Percentiles rank a stretch among this genome's conserved stretches.
phyloP scores from a whole-genome alignment of 495 filamentous ascomycete genomes.

The Aspergillus saccharolyticus region DNA sequence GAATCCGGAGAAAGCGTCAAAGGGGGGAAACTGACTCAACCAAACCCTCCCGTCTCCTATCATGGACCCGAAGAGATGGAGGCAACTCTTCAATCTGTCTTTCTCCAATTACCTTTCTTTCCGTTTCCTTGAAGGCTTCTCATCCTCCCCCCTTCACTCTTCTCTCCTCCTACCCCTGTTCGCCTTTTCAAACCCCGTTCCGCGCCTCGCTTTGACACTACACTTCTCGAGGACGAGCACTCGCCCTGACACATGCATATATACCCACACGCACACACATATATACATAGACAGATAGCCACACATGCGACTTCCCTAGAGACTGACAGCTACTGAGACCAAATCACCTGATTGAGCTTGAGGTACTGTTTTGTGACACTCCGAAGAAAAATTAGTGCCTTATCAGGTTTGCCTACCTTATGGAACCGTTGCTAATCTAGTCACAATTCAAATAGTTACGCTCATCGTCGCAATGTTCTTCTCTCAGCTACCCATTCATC shows the following conservation, averaged over 20 bases:
- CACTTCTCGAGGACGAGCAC: too few species aligned
- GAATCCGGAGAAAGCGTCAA: constrained; percentile 11
- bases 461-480: constrained; percentile 34
- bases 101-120: constrained; percentile 8
- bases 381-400: background rate
- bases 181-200: too few species aligned
- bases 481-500: constrained; percentile 33
- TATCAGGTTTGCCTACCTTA: background rate
- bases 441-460: background rate
- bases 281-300: too few species aligned
- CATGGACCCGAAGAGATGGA: background rate
- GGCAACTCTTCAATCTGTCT: background rate
- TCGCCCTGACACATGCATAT: too few species aligned
- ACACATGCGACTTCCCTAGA: too few species aligned
- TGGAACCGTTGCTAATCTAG: background rate
- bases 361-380: background rate
- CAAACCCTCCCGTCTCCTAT: background rate
- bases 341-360: background rate
- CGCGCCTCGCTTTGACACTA: too few species aligned
- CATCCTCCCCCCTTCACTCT: background rate
- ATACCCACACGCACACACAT: too few species aligned
- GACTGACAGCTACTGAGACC: too few species aligned
- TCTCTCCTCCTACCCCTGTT: constrained; percentile 4
- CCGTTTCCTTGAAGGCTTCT: constrained; percentile 3
- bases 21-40: constrained; percentile 5